phyloP scores from a whole-genome alignment of 1,139 yeast species.

The Blastobotrys serpentis region DNA sequence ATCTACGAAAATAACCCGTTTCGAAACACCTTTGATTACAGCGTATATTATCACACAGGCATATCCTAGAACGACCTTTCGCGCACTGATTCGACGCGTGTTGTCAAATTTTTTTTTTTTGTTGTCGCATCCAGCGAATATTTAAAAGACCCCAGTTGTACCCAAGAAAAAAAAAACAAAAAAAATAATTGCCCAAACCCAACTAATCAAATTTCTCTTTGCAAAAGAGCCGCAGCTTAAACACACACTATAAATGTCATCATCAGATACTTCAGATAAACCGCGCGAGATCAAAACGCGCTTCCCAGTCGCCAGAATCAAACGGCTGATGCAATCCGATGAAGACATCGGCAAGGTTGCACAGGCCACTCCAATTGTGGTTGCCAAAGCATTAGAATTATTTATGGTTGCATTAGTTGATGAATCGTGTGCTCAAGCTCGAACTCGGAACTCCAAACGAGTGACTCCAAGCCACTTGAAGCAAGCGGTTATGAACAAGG shows the following conservation, averaged over 20 bases:
- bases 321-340: slow-evolving; percentile 95
- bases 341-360: slow-evolving; percentile 99
- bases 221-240: too few species aligned
- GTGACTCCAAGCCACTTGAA: slow-evolving; percentile 82
- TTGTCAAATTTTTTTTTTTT: not conserved
- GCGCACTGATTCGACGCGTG: not conserved
- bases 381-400: slow-evolving; percentile 89
- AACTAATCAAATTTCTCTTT: too few species aligned
- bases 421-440: slow-evolving; percentile 77
- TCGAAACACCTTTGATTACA: too few species aligned
- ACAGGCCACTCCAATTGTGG: slow-evolving; percentile 96
- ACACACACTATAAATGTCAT: not conserved
- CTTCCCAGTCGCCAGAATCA: slow-evolving; percentile 95
- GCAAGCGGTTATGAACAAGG: slow-evolving; percentile 79
- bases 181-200: slow-evolving; percentile 4
- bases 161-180: not conserved
- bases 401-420: slow-evolving; percentile 89
- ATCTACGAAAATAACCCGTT: too few species aligned
- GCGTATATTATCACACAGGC: too few species aligned
- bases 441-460: slow-evolving; percentile 71
- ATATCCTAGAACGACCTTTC: not conserved
- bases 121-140: not conserved
- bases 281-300: slow-evolving; percentile 68
- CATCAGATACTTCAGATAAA: slow-evolving; percentile 1
- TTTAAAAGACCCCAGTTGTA: slow-evolving; percentile 2